These are phyloP conservation scores for Chlorella sp. DNA, from an alignment of 139 green algal genomes.

Conservation along the genomic window DNA sequence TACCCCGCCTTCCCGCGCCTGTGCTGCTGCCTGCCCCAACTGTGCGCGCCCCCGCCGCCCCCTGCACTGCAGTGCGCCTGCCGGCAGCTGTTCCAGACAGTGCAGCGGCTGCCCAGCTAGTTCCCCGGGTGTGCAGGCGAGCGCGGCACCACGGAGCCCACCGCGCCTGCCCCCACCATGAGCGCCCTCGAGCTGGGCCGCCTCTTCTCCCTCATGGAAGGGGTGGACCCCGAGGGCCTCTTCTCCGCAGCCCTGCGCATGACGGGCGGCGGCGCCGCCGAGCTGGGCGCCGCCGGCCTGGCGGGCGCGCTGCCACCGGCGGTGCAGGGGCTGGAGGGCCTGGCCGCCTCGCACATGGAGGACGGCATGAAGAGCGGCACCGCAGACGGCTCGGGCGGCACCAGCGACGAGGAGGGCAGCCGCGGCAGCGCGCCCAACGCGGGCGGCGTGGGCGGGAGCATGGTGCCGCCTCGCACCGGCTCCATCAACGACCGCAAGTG, in stretches of 20 bases:
- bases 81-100: too few relatives aligned
- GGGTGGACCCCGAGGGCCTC: constrained; percentile 22
- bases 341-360: background rate
- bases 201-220: constrained; percentile 10
- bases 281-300: constrained; percentile 12
- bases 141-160: too few relatives aligned
- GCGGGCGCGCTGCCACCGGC: background rate
- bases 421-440: background rate
- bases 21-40: too few relatives aligned
- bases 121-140: too few relatives aligned
- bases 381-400: background rate
- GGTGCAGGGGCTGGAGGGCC: background rate
- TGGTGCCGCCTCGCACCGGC: constrained; percentile 18
- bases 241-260: constrained; percentile 17
- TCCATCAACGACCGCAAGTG: constrained; percentile 38
- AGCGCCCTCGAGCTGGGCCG: constrained; percentile 9
- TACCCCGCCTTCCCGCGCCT: too few relatives aligned
- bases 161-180: too few relatives aligned
- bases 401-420: background rate
- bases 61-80: too few relatives aligned
- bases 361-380: background rate
- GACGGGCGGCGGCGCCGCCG: background rate
- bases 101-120: too few relatives aligned
- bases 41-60: too few relatives aligned
- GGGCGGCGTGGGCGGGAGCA: background rate